Conservation (phyloP, 495 filamentous ascomycete species). For the Emericellopsis terricola region DNA sequence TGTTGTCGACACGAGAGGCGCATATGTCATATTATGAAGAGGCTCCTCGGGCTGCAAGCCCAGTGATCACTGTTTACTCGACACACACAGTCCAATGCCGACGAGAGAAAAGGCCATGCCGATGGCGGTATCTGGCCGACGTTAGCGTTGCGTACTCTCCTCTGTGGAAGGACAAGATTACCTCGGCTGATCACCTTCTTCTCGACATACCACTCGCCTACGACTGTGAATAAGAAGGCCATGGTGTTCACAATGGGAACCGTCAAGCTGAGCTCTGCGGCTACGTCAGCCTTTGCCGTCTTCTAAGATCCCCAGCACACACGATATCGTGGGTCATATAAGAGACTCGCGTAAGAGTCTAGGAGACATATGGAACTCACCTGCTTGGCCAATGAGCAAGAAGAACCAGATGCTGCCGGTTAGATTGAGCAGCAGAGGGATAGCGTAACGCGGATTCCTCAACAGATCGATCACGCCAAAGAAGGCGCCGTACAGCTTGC, state of each 20-base stretch:
- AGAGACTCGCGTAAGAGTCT: no score
- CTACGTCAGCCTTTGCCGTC: no score
- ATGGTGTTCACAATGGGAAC: constrained; percentile 89
- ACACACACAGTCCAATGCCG: constrained; percentile 78
- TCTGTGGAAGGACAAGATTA: constrained; percentile 15
- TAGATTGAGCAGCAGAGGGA: constrained; percentile 75
- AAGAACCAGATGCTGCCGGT: constrained; percentile 98
- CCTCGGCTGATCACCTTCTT: constrained; percentile 69
- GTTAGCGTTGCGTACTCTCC: constrained; percentile 2
- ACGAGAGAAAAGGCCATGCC: constrained; percentile 67
- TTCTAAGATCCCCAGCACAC: no score
- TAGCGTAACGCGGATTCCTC: constrained; percentile 60
- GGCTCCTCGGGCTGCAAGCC: no score
- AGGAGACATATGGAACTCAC: constrained; percentile 35
- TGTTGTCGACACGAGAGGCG: no score
- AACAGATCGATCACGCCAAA: constrained; percentile 68
- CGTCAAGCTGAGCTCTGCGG: constrained; percentile 72
- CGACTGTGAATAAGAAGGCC: constrained; percentile 86
- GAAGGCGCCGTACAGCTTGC: constrained; percentile 34
- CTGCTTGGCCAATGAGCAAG: constrained; percentile 77
- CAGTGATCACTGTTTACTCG: constrained; percentile 36
- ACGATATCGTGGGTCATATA: no score
- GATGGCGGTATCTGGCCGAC: constrained; percentile 57
- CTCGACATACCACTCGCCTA: constrained; percentile 92
- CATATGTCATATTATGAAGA: no score